These are phyloP conservation scores for Tulasnella sp. DNA, from an alignment of 768 basidiomycete genomes.

Conservation along the genomic window DNA sequence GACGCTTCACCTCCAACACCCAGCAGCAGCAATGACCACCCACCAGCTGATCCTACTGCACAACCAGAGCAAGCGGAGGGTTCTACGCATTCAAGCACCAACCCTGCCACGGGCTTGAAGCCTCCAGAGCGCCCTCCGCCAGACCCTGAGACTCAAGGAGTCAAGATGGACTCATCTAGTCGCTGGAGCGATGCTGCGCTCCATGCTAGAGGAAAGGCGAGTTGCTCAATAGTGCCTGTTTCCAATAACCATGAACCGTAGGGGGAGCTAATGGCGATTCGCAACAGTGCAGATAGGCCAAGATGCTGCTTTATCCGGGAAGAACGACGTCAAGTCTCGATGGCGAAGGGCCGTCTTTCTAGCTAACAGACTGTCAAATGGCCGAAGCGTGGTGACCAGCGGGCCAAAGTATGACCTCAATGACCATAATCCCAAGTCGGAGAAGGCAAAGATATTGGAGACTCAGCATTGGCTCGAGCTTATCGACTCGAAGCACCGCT, in stretches of 20 bases:
- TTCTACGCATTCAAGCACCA: not conserved
- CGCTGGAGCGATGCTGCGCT: constrained; percentile 47
- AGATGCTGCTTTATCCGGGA: constrained; percentile 51
- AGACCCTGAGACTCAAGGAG: not conserved
- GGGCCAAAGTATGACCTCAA: constrained; percentile 42
- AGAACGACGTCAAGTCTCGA: constrained; percentile 51
- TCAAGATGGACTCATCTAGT: constrained; percentile 32
- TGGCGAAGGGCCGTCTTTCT: constrained; percentile 56
- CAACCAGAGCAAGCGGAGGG: not conserved
- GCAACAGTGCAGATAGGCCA: constrained; percentile 42
- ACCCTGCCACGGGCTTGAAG: not conserved
- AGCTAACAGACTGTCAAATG: constrained; percentile 51
- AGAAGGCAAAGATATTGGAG: constrained; percentile 52
- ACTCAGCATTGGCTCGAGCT: constrained; percentile 69
- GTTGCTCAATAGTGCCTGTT: too few species aligned
- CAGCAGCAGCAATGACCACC: not conserved
- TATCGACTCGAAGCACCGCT: constrained; percentile 65
- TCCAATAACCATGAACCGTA: not conserved
- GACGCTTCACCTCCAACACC: not conserved
- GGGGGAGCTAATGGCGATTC: not conserved
- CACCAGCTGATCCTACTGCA: not conserved
- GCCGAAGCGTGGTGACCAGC: constrained; percentile 47
- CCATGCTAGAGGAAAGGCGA: constrained; percentile 49
- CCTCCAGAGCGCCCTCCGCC: not conserved
- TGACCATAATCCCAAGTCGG: constrained; percentile 34